Base-by-base conservation (phyloP, 495 filamentous ascomycete species). In the Sabuloglossum arenarium region DNA sequence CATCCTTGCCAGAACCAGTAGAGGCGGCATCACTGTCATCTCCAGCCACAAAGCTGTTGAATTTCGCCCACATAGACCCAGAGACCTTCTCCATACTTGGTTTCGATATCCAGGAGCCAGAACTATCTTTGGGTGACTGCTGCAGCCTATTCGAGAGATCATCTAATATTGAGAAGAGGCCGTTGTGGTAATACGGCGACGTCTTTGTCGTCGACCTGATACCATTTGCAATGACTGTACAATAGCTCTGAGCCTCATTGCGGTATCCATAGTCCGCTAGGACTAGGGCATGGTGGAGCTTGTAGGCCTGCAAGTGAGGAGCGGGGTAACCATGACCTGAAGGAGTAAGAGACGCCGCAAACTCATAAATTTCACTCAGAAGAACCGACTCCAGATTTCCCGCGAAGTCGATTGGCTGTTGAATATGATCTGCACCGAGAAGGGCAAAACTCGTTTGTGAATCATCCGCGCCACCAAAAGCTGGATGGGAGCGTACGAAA, bases 81-180 rank as follows among this genome's bases (percentile, higher is more conserved):
- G 86, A 93, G 0, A 97, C 86, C 64, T 88, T 94, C 65, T 91
- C 88, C 75, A 96, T 90, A 67, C 80, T 96, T 12, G 93, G 86
- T 65, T 86, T 91, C 0, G 86, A 84, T 42, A 97, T 88, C 87
- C 88, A 95, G 3, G 79, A 79, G 10, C 72, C 75, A 19, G 73
- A 69, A 34, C 61, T 70, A 59, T 91, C 87, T 59, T 80, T 85
- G 24, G 86, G 85, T 3, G 88, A 84, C 67, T 90, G 86, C 53
- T 79, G 84, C 39, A 97, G 72, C 24, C 91, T 77, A 54, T 80
- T 83, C 63, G 78, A 80, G 14, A 97, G 73, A 62, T 95, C 88
- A 58, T 96, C 89, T 1, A 96, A 76, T 8, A 78, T 76, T 2
- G 74, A 69, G 50, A 88, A 80, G 43, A 99, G 72, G 29, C 76